These are phyloP conservation scores for Talaromyces rugulosus DNA, from an alignment of 2,329 filamentous ascomycete genomes.

Conservation along the genomic window DNA sequence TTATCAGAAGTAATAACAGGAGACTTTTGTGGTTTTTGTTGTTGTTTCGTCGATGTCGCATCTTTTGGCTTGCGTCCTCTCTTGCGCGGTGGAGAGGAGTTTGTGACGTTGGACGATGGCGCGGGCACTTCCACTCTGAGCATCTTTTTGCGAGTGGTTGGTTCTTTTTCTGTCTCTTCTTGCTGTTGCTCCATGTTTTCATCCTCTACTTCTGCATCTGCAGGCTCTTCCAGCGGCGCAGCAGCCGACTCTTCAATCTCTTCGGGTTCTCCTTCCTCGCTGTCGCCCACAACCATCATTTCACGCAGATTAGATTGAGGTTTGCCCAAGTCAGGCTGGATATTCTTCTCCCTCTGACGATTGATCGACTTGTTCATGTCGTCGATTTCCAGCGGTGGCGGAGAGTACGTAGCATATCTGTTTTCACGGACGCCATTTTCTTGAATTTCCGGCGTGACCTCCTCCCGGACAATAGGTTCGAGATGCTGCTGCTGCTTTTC, in stretches of 20 bases:
- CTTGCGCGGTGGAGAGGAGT: constrained; percentile 1
- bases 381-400: constrained; percentile 13
- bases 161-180: not conserved
- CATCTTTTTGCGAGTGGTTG: not conserved
- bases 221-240: too few species aligned
- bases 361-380: constrained; percentile 8
- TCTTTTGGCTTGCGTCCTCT: constrained; percentile 7
- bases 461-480: not conserved
- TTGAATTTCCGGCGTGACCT: not conserved
- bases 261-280: constrained; percentile 3
- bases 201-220: not conserved
- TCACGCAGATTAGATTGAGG: not conserved
- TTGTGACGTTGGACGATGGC: not conserved
- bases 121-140: constrained; percentile 13
- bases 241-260: not conserved
- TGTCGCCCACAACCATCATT: constrained; percentile 5
- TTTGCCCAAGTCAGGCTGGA: not conserved
- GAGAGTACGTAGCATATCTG: constrained; percentile 8
- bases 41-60: not conserved
- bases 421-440: not conserved
- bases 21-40: not conserved
- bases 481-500: not conserved
- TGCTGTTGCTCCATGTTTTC: constrained; percentile 1
- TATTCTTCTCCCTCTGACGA: constrained; percentile 2
- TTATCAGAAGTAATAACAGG: not conserved